Percentiles rank a stretch among this genome's conserved stretches.
phyloP scores from a whole-genome alignment of 169 alveolate genomes.

The Cryptosporidium parvum region DNA sequence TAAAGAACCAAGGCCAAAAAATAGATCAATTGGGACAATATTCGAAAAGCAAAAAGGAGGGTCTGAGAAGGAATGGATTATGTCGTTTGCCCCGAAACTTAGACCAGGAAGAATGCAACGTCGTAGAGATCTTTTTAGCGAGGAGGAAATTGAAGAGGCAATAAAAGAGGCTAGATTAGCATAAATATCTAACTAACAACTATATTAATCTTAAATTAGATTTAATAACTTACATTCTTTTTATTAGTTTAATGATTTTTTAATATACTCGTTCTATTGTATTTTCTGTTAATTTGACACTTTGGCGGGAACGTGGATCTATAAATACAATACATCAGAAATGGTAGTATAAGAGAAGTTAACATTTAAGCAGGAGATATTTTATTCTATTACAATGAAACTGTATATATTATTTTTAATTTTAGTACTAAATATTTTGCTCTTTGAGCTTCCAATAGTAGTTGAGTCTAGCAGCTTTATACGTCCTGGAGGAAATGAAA shows the following conservation, averaged over 20 bases:
- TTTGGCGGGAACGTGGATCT: neutral
- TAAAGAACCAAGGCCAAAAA: neutral
- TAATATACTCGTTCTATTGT: neutral
- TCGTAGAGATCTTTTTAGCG: constrained; percentile 47
- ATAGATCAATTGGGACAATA: constrained; percentile 9
- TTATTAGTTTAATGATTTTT: neutral
- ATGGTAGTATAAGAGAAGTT: neutral
- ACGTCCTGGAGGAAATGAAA: neutral
- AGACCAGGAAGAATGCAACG: constrained; percentile 66
- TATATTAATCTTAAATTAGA: neutral
- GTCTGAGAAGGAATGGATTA: constrained; percentile 60
- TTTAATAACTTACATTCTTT: neutral
- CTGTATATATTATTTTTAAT: neutral
- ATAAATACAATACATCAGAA: neutral
- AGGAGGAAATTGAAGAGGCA: constrained; percentile 45
- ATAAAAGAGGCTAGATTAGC: constrained; percentile 22
- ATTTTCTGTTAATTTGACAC: neutral
- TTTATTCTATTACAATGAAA: neutral
- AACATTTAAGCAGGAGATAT: neutral
- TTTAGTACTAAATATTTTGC: neutral
- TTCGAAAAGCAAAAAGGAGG: neutral
- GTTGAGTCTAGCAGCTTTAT: neutral
- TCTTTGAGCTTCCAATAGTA: neutral
- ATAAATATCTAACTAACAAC: neutral
- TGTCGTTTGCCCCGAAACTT: constrained; percentile 69